phyloP scores from a whole-genome alignment of 2,329 filamentous ascomycete genomes.

The Pezicula rhizophila region DNA sequence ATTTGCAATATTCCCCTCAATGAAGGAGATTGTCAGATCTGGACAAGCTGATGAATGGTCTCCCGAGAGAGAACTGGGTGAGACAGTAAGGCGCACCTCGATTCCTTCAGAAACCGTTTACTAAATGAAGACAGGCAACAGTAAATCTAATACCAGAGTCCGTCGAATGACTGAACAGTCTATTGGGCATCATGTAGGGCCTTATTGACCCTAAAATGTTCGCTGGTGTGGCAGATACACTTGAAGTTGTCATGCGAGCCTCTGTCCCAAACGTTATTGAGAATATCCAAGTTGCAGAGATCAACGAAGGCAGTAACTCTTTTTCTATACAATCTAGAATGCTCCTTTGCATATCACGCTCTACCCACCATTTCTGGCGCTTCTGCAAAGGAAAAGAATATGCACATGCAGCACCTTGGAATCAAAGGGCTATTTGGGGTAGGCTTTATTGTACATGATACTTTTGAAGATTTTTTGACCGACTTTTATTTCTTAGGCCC shows the following conservation, averaged over 20 bases:
- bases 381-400: conserved; percentile 81
- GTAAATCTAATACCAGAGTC: conserved; percentile 88
- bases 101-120: neutral
- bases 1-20: conserved; percentile 81
- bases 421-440: conserved; percentile 26
- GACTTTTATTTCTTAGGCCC: conserved; percentile 9
- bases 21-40: conserved; percentile 77
- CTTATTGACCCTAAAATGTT: conserved; percentile 96
- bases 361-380: conserved; percentile 64
- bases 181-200: conserved; percentile 79
- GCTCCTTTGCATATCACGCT: conserved; percentile 86
- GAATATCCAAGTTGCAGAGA: conserved; percentile 90
- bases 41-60: conserved; percentile 83
- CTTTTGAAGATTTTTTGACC: conserved; percentile 36
- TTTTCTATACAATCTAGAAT: conserved; percentile 87
- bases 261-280: conserved; percentile 88
- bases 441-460: conserved; percentile 61
- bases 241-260: conserved; percentile 95
- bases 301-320: conserved; percentile 88
- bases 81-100: conserved; percentile 48
- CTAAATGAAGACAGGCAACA: conserved; percentile 48
- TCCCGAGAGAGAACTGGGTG: conserved; percentile 76
- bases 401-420: conserved; percentile 93
- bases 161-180: conserved; percentile 93
- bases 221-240: conserved; percentile 79